Percentiles rank a stretch among this genome's conserved stretches.
These are phyloP conservation scores for Alloteropsis angusta DNA, from an alignment of 202 grass and related monocot species.

Conservation along the genomic window DNA sequence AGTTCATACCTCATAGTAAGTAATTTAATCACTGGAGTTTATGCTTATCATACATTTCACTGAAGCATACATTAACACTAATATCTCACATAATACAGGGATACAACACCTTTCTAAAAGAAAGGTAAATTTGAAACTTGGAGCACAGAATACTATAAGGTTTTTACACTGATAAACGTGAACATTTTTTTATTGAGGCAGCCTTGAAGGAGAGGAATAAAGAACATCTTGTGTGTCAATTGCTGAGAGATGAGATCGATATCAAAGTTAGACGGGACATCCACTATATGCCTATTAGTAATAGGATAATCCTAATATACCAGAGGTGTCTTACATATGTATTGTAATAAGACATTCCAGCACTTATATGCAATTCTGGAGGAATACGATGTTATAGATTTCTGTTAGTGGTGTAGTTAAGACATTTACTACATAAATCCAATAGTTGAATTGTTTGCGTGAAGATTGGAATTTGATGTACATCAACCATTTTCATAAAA, in stretches of 20 bases:
- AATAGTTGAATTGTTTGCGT: background rate
- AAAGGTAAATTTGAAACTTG: background rate
- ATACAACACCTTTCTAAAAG: background rate
- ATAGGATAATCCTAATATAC: background rate
- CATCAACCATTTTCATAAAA: background rate
- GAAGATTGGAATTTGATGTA: background rate
- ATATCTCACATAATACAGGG: background rate
- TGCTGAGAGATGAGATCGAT: background rate
- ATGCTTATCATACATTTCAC: background rate
- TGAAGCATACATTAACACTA: background rate
- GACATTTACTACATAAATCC: background rate
- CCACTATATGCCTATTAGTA: background rate
- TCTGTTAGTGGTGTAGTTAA: conserved; percentile 3
- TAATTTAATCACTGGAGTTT: conserved; percentile 15
- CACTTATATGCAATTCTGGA: background rate
- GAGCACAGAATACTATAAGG: background rate
- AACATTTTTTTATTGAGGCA: background rate
- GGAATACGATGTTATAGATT: background rate
- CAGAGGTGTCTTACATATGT: background rate
- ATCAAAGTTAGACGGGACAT: background rate
- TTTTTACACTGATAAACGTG: background rate
- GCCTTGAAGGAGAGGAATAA: background rate
- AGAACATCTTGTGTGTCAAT: background rate
- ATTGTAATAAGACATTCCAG: conserved; percentile 1
- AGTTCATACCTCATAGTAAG: conserved; percentile 25